These are phyloP conservation scores for Anaeromyces robustus DNA, from an alignment of 192 early-diverging fungal genomes.

Conservation along the genomic window DNA sequence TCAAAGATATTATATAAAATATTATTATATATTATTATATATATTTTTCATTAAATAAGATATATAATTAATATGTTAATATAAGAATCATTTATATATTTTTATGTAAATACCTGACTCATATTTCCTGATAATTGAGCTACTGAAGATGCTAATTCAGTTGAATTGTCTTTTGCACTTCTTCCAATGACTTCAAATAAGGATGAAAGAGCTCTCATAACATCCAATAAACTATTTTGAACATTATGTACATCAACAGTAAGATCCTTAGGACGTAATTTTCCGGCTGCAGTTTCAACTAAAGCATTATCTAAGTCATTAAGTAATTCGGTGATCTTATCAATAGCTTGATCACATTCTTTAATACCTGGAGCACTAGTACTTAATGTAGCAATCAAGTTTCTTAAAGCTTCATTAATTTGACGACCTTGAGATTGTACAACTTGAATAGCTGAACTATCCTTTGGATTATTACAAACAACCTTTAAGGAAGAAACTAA, in stretches of 20 bases:
- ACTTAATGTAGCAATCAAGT: constrained; percentile 12
- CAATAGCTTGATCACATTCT: constrained; percentile 25
- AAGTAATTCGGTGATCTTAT: constrained; percentile 17
- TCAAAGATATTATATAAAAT: no score
- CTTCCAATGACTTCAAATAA: constrained; percentile 26
- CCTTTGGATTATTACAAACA: constrained; percentile 22
- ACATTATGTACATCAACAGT: not conserved
- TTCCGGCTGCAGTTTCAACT: constrained; percentile 18
- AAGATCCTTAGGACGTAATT: not conserved
- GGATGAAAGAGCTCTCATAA: constrained; percentile 15
- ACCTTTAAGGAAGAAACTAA: constrained; percentile 18
- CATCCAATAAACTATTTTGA: constrained; percentile 19
- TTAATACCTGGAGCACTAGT: constrained; percentile 29
- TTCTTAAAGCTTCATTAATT: constrained; percentile 14
- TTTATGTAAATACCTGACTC: no score
- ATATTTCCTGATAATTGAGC: constrained; percentile 21
- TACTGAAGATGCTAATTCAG: constrained; percentile 15
- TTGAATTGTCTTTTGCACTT: constrained; percentile 15
- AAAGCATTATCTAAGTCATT: constrained; percentile 19
- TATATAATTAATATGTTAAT: no score
- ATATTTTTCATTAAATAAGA: no score
- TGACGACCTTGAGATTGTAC: constrained; percentile 12
- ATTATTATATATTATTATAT: no score
- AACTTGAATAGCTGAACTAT: constrained; percentile 7
- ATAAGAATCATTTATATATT: no score